phyloP scores from a whole-genome alignment of 2,329 filamentous ascomycete genomes.

The Daldinia sp. region DNA sequence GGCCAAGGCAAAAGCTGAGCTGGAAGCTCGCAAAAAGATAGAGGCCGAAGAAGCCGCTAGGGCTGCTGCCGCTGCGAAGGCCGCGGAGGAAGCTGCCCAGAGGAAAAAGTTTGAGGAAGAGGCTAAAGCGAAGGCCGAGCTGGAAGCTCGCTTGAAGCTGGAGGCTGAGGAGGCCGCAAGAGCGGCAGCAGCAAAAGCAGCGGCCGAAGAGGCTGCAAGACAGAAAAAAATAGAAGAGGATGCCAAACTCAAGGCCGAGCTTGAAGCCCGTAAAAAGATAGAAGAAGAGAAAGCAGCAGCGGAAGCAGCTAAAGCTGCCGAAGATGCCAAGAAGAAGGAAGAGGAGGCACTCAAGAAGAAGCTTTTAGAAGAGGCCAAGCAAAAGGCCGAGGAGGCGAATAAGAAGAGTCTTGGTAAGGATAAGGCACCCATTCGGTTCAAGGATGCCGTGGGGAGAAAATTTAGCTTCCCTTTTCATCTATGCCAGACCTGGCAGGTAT shows the following conservation, averaged over 20 bases:
- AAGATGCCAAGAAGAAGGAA: constrained; percentile 62
- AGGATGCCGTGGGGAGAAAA: constrained; percentile 89
- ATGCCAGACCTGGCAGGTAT: constrained; percentile 83
- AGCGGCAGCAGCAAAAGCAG: constrained; percentile 40
- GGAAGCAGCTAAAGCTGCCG: constrained; percentile 56
- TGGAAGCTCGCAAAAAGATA: constrained; percentile 51
- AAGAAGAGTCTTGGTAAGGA: constrained; percentile 62
- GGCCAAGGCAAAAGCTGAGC: constrained; percentile 51
- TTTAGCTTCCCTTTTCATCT: constrained; percentile 91
- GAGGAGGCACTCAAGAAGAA: constrained; percentile 64
- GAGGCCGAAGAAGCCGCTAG: constrained; percentile 46
- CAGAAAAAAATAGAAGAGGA: constrained; percentile 43
- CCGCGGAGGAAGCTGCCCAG: constrained; percentile 43
- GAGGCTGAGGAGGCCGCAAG: constrained; percentile 45
- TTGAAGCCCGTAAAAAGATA: constrained; percentile 51
- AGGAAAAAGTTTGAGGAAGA: constrained; percentile 43
- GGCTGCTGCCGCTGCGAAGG: constrained; percentile 38
- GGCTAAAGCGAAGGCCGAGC: constrained; percentile 51
- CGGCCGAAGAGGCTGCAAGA: constrained; percentile 42
- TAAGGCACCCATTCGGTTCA: constrained; percentile 84
- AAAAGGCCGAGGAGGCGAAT: constrained; percentile 54
- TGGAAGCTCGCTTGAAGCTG: constrained; percentile 51
- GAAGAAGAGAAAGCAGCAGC: constrained; percentile 52
- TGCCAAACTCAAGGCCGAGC: constrained; percentile 51
- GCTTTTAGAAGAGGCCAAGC: constrained; percentile 56